phyloP scores from a whole-genome alignment of 1,284 basidiomycete genomes.

The Gomphus sp. region DNA sequence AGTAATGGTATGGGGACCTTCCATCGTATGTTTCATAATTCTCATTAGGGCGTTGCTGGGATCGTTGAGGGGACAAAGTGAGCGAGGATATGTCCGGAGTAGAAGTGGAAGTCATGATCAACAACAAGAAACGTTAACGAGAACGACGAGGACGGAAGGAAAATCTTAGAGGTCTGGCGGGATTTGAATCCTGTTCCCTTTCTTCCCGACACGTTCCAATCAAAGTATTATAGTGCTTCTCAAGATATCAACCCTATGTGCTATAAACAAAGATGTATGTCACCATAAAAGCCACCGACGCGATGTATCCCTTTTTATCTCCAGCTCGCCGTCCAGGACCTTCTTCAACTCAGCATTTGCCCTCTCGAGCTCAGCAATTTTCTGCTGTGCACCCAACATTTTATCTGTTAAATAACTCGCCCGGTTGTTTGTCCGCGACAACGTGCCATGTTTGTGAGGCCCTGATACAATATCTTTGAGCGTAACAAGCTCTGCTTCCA shows the following conservation, averaged over 20 bases:
- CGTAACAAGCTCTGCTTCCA: slow-evolving; percentile 67
- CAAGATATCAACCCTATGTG: neutral
- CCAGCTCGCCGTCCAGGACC: slow-evolving; percentile 29
- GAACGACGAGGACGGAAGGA: slow-evolving; percentile 9
- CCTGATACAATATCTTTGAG: slow-evolving; percentile 54
- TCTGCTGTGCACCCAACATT: slow-evolving; percentile 60
- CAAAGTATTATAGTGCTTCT: neutral
- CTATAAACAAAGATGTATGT: neutral
- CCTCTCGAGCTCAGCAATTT: slow-evolving; percentile 60
- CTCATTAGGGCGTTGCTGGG: slow-evolving; percentile 72
- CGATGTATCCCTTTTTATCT: neutral
- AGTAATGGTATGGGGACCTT: slow-evolving; percentile 59
- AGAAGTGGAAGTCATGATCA: slow-evolving; percentile 63
- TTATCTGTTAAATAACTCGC: slow-evolving; percentile 66
- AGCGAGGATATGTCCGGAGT: slow-evolving; percentile 66
- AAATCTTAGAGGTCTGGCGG: slow-evolving; percentile 6
- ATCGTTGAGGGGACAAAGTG: slow-evolving; percentile 51
- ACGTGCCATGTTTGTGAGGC: slow-evolving; percentile 29
- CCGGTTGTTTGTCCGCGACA: slow-evolving; percentile 44
- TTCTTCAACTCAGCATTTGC: slow-evolving; percentile 63
- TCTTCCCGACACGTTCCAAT: neutral
- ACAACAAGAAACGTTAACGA: slow-evolving; percentile 10
- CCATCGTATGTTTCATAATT: slow-evolving; percentile 54
- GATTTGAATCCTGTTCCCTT: slow-evolving; percentile 7
- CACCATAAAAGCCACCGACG: neutral